These are phyloP conservation scores for Penicillium arizonense DNA, from an alignment of 495 filamentous ascomycete genomes.

Conservation along the genomic window DNA sequence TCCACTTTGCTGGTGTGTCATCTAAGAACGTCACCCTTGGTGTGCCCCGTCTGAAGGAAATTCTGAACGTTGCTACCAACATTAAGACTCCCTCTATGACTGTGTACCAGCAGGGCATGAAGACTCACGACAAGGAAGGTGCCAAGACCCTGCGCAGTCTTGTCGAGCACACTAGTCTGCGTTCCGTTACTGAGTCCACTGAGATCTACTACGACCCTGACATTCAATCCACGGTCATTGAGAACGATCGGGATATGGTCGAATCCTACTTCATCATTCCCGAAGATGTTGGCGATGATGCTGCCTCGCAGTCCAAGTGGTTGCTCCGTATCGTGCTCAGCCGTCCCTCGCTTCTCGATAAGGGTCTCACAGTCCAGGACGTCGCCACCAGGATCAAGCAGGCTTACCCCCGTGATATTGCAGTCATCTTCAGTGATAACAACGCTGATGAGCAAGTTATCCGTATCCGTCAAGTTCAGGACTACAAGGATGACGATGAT, in stretches of 20 bases:
- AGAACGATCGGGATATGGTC: conserved; percentile 88
- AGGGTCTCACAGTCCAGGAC: conserved; percentile 86
- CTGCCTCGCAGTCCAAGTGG: conserved; percentile 86
- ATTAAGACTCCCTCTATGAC: conserved; percentile 99
- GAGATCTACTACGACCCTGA: conserved; percentile 98
- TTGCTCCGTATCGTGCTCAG: conserved; percentile 91
- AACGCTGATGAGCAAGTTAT: conserved; percentile 96
- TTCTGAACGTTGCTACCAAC: conserved; percentile 93
- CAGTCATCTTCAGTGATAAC: conserved; percentile 95
- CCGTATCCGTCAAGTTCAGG: conserved; percentile 79
- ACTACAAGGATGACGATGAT: conserved; percentile 72
- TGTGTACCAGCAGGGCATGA: conserved; percentile 70
- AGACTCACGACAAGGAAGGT: conserved; percentile 63
- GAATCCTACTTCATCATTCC: conserved; percentile 96
- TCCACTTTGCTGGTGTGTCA: conserved; percentile 99
- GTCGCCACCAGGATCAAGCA: conserved; percentile 88
- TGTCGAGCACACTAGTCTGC: conserved; percentile 93
- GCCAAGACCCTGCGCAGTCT: conserved; percentile 83
- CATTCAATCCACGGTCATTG: conserved; percentile 78
- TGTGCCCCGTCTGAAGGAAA: conserved; percentile 98
- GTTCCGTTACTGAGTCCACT: conserved; percentile 83
- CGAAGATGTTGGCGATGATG: conserved; percentile 70
- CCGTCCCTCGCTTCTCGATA: conserved; percentile 90
- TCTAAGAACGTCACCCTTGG: conserved; percentile 99
- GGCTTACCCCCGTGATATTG: conserved; percentile 80